Percentiles rank a stretch among this genome's conserved stretches.
phyloP scores from a whole-genome alignment of 768 basidiomycete species.

The Boletus reticuloceps region DNA sequence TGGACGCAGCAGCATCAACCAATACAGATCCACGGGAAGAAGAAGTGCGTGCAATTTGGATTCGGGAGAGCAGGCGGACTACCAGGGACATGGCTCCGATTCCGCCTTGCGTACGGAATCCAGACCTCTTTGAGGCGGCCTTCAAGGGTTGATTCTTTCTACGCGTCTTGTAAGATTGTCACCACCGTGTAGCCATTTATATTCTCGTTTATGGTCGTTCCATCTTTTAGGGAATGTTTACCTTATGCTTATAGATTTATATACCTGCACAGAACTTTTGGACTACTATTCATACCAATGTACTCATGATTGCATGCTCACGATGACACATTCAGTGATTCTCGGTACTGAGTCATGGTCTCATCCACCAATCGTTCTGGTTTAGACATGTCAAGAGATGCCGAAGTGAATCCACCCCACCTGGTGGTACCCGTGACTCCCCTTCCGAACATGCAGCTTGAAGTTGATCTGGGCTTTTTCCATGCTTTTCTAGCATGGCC shows the following conservation, averaged over 20 bases:
- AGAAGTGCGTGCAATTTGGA: constrained; percentile 42
- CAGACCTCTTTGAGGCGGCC: constrained; percentile 31
- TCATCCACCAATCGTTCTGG: constrained; percentile 57
- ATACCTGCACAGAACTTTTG: background rate
- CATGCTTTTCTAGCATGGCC: constrained; percentile 52
- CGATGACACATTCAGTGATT: too few relatives aligned
- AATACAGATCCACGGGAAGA: constrained; percentile 40
- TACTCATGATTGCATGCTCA: background rate
- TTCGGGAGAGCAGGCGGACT: constrained; percentile 38
- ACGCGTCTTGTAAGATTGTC: background rate
- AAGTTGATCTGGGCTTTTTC: constrained; percentile 21
- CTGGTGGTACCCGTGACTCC: constrained; percentile 38
- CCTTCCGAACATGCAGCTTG: constrained; percentile 24
- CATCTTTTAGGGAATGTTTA: constrained; percentile 8
- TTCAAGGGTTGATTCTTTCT: constrained; percentile 31
- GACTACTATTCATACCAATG: constrained; percentile 8
- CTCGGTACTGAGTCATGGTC: background rate
- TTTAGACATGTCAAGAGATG: constrained; percentile 55
- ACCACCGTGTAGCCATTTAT: constrained; percentile 4
- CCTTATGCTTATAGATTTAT: constrained; percentile 25
- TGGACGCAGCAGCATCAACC: constrained; percentile 11
- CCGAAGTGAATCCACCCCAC: constrained; percentile 53
- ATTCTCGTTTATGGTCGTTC: constrained; percentile 11
- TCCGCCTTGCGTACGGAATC: constrained; percentile 1
- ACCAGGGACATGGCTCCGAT: constrained; percentile 34